These are phyloP conservation scores for Dioszegia hungarica DNA, from an alignment of 768 basidiomycete species.

Conservation along the genomic window DNA sequence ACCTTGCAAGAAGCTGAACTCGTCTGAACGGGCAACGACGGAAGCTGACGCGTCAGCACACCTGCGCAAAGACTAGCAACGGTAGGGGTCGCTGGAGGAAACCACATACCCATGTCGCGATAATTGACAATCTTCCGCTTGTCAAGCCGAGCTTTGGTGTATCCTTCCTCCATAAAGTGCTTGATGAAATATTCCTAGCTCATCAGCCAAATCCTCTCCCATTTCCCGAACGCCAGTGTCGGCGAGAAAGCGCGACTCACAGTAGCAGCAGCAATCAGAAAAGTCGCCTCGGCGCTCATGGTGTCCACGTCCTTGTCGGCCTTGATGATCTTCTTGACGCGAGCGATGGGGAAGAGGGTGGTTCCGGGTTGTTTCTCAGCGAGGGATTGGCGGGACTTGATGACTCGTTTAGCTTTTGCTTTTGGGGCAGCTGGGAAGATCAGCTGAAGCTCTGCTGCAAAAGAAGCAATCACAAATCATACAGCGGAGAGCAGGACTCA, in stretches of 20 bases:
- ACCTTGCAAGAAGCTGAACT: slow-evolving; percentile 46
- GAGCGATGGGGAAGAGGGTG: slow-evolving; percentile 66
- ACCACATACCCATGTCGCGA: slow-evolving; percentile 73
- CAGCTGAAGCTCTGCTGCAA: neutral
- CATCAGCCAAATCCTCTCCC: no score
- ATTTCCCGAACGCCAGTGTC: no score
- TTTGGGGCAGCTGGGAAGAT: slow-evolving; percentile 3
- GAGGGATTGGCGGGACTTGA: slow-evolving; percentile 38
- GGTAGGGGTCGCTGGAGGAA: no score
- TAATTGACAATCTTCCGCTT: slow-evolving; percentile 70
- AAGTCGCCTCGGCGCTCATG: slow-evolving; percentile 66
- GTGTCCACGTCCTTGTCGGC: slow-evolving; percentile 64
- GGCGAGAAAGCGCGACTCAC: slow-evolving; percentile 50
- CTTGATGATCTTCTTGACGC: slow-evolving; percentile 79
- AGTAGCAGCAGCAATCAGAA: slow-evolving; percentile 74
- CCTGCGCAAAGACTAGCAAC: neutral
- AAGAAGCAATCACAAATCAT: no score
- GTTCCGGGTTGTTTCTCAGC: slow-evolving; percentile 58
- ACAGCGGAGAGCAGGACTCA: neutral
- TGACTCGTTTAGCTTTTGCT: slow-evolving; percentile 24
- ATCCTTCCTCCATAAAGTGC: slow-evolving; percentile 66
- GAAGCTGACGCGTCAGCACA: slow-evolving; percentile 20
- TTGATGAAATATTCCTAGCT: slow-evolving; percentile 78
- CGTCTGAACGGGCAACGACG: slow-evolving; percentile 38
- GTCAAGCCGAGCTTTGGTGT: slow-evolving; percentile 65